Base-by-base conservation (phyloP, 352 stramenopile species). In the Achlya hypogyna region DNA sequence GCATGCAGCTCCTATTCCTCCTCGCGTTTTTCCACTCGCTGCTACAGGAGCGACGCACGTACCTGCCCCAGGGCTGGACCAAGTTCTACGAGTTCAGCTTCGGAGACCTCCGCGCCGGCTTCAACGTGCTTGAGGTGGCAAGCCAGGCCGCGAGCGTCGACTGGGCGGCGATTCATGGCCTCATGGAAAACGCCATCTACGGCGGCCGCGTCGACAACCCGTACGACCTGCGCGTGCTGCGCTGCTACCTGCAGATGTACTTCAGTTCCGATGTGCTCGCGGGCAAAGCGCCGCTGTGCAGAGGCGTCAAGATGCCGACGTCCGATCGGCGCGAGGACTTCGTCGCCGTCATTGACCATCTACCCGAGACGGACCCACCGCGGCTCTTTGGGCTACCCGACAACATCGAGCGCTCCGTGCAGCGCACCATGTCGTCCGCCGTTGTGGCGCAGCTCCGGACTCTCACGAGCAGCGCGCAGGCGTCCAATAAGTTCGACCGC, bases 41-140 rank as follows among this genome's bases (percentile, higher is more conserved):
- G 10, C 66, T 93, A 3, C 85, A 94, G 34, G 85, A 94, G 52
- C 69, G 85, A 25, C 77, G 89, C n/a, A 98, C 83, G 27, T 98
- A 97, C 69, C 95, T 97, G 43, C 95, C 92, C 4, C 93, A 98
- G 71, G 94, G 95, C 23, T 98, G 94, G 94, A 98, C 91, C 27
- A 98, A 98, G 63, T 95, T 96, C 53, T 98, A 98, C 77, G 94
- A 98, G 72, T 98, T 98, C 70, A 96, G 86, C 16, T 93, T 96
- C 47, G 92, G 90, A 1, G 94, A 98, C 68, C 89, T 97, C 60
- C 90, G 91, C n/a, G 92, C 91, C 20, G 94, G 91, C 5, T 79
- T 83, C 0, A 95, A 96, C 60, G 84, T 98, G 12, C 94, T 98
- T 73, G 84, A 95, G 56, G 72, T 87, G 4, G 73, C 77, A 8